Evolutionary conservation across 1,139 yeast species (phyloP).

Genomic region (Geotrichum restrictum): DNA sequence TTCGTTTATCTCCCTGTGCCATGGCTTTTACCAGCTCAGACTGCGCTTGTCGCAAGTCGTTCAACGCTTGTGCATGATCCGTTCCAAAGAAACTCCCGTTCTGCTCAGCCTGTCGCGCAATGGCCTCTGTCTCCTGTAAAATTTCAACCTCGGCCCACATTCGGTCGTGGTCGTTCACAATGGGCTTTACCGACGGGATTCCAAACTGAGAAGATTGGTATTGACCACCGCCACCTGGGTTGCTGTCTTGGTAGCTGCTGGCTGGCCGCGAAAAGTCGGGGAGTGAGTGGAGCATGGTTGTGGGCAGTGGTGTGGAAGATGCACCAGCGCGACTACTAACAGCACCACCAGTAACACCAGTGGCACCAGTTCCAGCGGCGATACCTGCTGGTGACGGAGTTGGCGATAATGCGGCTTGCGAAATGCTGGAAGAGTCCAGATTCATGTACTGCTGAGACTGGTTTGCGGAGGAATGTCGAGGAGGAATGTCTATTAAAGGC

Average conservation of each 20-base stretch:
- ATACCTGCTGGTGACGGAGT: no score
- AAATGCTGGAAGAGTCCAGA: no score
- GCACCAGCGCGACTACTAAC: background rate
- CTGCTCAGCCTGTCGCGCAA: conserved; percentile 54
- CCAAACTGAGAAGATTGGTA: conserved; percentile 15
- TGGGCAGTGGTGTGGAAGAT: no score
- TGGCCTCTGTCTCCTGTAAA: conserved; percentile 69
- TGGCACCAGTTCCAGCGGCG: background rate
- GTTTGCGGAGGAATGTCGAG: no score
- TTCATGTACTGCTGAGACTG: no score
- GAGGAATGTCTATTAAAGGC: no score
- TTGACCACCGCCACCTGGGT: background rate
- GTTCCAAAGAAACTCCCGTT: conserved; percentile 61
- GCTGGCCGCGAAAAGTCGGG: background rate
- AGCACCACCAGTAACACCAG: background rate
- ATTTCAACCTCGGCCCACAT: conserved; percentile 88
- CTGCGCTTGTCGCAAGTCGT: conserved; percentile 57
- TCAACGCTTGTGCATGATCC: conserved; percentile 55
- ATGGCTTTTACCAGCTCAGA: conserved; percentile 56
- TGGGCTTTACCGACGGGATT: conserved; percentile 36
- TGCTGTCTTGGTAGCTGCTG: background rate
- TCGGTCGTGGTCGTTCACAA: conserved; percentile 53
- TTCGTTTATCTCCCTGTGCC: conserved; percentile 38
- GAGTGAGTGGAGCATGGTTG: background rate
- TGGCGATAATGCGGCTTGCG: no score